Conservation (phyloP, 495 filamentous ascomycete genomes). For the Cetradonia linearis region DNA sequence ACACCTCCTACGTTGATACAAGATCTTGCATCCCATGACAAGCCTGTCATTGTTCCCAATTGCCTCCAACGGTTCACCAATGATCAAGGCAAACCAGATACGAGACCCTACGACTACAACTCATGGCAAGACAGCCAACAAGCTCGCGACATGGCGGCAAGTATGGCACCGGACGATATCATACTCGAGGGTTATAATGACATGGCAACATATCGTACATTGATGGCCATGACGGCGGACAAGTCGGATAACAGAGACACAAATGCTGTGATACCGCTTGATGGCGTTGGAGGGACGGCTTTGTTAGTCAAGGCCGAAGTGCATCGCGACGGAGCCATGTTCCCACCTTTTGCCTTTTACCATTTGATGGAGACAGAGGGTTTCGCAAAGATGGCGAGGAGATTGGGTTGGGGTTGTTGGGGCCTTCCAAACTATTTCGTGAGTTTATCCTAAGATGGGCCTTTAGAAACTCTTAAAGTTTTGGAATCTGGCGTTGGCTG, state of each 20-base stretch:
- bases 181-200: slow-evolving; percentile 87
- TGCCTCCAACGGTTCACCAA: slow-evolving; percentile 88
- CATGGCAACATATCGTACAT: slow-evolving; percentile 76
- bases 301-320: slow-evolving; percentile 95
- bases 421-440: slow-evolving; percentile 97
- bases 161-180: slow-evolving; percentile 85
- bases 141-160: slow-evolving; percentile 60
- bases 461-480: neutral
- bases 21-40: slow-evolving; percentile 78
- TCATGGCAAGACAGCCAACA: slow-evolving; percentile 82
- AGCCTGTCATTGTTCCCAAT: slow-evolving; percentile 84
- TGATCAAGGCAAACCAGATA: slow-evolving; percentile 55
- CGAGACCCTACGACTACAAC: slow-evolving; percentile 92
- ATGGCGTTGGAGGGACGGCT: slow-evolving; percentile 91
- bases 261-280: slow-evolving; percentile 56
- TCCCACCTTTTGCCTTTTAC: slow-evolving; percentile 92
- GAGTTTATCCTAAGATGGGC: slow-evolving; percentile 27
- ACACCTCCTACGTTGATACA: slow-evolving; percentile 79
- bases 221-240: slow-evolving; percentile 82
- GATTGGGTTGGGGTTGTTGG: slow-evolving; percentile 72
- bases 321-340: slow-evolving; percentile 96
- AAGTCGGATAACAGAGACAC: slow-evolving; percentile 41
- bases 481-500: slow-evolving; percentile 15
- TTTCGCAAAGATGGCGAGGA: slow-evolving; percentile 91
- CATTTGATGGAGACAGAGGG: slow-evolving; percentile 96